These are phyloP conservation scores for Xanthoconium purpureum DNA, from an alignment of 768 basidiomycete species.

Conservation along the genomic window DNA sequence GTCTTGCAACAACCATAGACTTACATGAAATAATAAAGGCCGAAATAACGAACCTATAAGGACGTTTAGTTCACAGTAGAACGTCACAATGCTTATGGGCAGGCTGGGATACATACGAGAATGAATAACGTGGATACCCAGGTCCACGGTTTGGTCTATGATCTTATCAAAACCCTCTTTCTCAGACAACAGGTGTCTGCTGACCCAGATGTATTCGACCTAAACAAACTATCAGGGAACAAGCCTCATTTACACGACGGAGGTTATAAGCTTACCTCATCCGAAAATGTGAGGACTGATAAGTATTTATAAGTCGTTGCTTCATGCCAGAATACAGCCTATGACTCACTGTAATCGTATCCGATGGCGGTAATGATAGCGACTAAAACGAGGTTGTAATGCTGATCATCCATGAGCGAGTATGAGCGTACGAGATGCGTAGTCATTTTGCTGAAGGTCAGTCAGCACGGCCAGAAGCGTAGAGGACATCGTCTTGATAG, in stretches of 20 bases:
- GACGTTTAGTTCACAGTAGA: background rate
- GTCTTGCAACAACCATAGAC: background rate
- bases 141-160: too few relatives aligned
- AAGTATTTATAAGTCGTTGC: background rate
- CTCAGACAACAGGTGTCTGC: too few relatives aligned
- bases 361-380: background rate
- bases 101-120: background rate
- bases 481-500: too few relatives aligned
- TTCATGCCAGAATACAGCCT: background rate
- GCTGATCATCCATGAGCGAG: background rate
- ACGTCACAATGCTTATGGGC: background rate
- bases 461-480: too few relatives aligned
- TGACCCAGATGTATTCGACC: background rate
- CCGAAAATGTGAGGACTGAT: slow-evolving; percentile 7
- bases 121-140: background rate
- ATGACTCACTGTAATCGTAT: background rate
- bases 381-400: background rate
- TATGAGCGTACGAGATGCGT: background rate
- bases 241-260: too few relatives aligned
- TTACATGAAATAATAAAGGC: background rate
- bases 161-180: too few relatives aligned
- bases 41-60: background rate
- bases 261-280: background rate
- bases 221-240: background rate
- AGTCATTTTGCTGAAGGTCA: background rate